Percentiles rank a stretch among this genome's conserved stretches.
Conservation (phyloP, 345 rosid species). For the Sapria himalayana region DNA sequence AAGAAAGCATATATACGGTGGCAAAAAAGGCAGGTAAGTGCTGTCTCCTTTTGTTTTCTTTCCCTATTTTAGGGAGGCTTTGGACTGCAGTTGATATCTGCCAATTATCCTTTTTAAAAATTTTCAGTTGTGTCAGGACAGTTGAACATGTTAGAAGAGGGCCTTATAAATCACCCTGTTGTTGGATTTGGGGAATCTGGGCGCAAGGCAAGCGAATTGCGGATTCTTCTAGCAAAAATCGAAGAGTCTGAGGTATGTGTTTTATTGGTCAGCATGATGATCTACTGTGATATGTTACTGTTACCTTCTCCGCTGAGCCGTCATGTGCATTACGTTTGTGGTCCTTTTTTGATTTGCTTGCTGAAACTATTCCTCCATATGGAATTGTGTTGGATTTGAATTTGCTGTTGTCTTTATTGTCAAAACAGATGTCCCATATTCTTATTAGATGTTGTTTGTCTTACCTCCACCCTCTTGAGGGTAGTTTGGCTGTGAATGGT, state of each 20-base stretch:
- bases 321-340: no score
- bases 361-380: no score
- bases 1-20: constrained; percentile 85
- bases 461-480: no score
- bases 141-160: constrained; percentile 91
- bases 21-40: constrained; percentile 97
- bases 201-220: constrained; percentile 50
- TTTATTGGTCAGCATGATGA: no score
- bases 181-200: constrained; percentile 94
- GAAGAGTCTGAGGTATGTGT: constrained; percentile 83
- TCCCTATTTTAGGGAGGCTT: neutral
- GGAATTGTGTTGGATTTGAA: no score
- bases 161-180: constrained; percentile 69
- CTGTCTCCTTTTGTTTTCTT: constrained; percentile 4
- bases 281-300: no score
- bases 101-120: constrained; percentile 3
- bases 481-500: no score
- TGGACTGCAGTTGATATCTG: constrained; percentile 5
- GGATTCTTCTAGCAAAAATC: constrained; percentile 69
- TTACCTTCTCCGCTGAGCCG: no score
- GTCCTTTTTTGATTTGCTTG: no score
- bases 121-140: constrained; percentile 18
- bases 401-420: no score
- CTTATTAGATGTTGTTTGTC: no score
- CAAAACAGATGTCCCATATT: no score